Percentiles rank a stretch among this genome's conserved stretches.
phyloP scores from a whole-genome alignment of 345 rosid species.

The Linum tenue region DNA sequence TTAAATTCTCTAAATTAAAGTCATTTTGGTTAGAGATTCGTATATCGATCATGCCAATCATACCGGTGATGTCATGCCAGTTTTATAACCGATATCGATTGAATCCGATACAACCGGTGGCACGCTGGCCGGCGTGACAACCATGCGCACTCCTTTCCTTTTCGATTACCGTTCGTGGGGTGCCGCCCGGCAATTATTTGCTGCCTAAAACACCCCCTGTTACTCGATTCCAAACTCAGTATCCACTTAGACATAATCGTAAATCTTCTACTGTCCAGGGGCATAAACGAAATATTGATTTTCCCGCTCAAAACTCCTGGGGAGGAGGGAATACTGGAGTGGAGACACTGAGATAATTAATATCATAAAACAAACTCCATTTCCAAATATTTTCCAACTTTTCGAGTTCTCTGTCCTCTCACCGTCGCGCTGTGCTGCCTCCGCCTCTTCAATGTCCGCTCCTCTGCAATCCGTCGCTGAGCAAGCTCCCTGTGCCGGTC shows the following conservation, averaged over 20 bases:
- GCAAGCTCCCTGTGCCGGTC: not conserved
- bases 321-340: not conserved
- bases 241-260: not conserved
- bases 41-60: too few species aligned
- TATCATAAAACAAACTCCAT: not conserved
- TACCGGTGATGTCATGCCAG: too few species aligned
- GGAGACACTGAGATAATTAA: too few species aligned
- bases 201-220: not conserved
- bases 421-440: not conserved
- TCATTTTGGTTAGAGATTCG: too few species aligned
- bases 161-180: not conserved
- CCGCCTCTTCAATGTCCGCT: not conserved
- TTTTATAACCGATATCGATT: too few species aligned
- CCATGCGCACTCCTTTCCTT: too few species aligned
- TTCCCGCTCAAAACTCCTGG: not conserved
- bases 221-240: too few species aligned
- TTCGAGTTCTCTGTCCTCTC: not conserved
- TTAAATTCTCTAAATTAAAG: too few species aligned
- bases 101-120: too few species aligned
- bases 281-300: not conserved
- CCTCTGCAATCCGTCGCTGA: not conserved
- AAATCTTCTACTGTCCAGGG: not conserved
- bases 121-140: too few species aligned
- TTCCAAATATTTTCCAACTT: not conserved
- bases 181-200: not conserved